A percentile compares a stretch with the other conserved stretches of the same genome.
Evolutionary conservation across 768 basidiomycete genomes (phyloP).

Genomic region (Tephrocybe sp.): DNA sequence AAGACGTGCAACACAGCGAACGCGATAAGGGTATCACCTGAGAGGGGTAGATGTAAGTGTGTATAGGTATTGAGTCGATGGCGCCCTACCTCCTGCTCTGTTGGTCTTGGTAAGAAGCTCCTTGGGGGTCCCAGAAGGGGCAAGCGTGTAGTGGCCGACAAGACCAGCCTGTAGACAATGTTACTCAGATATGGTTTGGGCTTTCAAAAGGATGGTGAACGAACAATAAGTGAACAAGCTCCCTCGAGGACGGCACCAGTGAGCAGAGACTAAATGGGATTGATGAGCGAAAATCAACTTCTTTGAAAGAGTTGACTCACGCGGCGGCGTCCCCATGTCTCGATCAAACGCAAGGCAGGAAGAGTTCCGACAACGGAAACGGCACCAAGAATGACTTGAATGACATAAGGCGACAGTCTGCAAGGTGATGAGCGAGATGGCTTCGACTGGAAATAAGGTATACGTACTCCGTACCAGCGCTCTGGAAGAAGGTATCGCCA

Average conservation of each 20-base stretch:
- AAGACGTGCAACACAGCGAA: constrained; percentile 80
- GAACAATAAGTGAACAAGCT: constrained; percentile 59
- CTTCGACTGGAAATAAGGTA: neutral
- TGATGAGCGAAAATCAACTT: neutral
- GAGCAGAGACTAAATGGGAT: constrained; percentile 52
- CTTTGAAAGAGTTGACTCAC: constrained; percentile 29
- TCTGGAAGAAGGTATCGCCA: constrained; percentile 79
- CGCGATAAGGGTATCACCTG: constrained; percentile 66
- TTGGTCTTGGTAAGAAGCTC: constrained; percentile 54
- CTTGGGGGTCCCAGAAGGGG: constrained; percentile 47
- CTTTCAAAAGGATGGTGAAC: constrained; percentile 11
- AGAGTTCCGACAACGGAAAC: constrained; percentile 73
- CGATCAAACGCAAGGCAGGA: constrained; percentile 72
- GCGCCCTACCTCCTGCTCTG: constrained; percentile 43
- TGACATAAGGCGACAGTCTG: constrained; percentile 69
- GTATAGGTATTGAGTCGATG: neutral
- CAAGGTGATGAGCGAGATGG: neutral
- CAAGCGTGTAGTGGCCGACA: constrained; percentile 69
- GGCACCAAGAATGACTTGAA: constrained; percentile 73
- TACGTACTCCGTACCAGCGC: constrained; percentile 60
- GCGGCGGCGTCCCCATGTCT: constrained; percentile 70
- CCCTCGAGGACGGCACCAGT: constrained; percentile 63
- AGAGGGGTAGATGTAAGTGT: neutral
- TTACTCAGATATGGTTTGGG: neutral
- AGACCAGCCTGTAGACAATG: constrained; percentile 51